Base-by-base conservation (phyloP, 192 early-diverging fungal species). In the Coemansia sp. region DNA sequence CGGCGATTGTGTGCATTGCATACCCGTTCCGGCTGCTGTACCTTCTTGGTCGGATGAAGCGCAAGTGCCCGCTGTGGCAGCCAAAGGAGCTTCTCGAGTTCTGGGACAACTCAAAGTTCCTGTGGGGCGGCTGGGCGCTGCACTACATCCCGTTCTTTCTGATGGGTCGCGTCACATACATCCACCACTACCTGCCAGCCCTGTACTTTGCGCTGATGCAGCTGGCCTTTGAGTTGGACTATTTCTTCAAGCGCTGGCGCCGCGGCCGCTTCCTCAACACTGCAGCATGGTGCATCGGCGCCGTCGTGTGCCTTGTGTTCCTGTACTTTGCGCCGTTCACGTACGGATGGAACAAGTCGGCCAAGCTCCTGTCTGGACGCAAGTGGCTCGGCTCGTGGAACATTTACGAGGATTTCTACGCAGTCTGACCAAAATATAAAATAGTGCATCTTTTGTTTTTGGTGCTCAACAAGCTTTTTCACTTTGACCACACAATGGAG, bases 101-200 rank as follows among this genome's bases (percentile, higher is more conserved):
- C 50, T 79, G 85, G 65, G 80, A 83, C 63, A 81, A 81, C 20
- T 83, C 84, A 35, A 92, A 92, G 36, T 95, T 95, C 84, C 85
- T 97, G 67, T 88, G 91, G 63, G 66, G 93, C 48, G 89, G 85
- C 29, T 98, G 93, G 90, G 67, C 81, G 19, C 74, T 96, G 62
- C 95, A 97, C 76, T 97, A 92, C 74, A 35, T 92, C 10, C 95
- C 96, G 36, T 97, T 96, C 84, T 95, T 92, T 73, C 62, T 94
- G 46, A 93, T 94, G 91, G 94, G 93, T 22, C 89, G 96, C 41
- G 87, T 90, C 56, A 85, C 95, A 7, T 98, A 96, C 76, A 71
- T 98, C 63, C 96, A 98, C 82, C 96, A 98, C 81, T 98, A 98
- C 74, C 78, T 97, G 55, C 95, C 94, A 2, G 87, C 90, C 5